phyloP scores from a whole-genome alignment of 1,139 yeast genomes.

The Eremothecium coryli region DNA sequence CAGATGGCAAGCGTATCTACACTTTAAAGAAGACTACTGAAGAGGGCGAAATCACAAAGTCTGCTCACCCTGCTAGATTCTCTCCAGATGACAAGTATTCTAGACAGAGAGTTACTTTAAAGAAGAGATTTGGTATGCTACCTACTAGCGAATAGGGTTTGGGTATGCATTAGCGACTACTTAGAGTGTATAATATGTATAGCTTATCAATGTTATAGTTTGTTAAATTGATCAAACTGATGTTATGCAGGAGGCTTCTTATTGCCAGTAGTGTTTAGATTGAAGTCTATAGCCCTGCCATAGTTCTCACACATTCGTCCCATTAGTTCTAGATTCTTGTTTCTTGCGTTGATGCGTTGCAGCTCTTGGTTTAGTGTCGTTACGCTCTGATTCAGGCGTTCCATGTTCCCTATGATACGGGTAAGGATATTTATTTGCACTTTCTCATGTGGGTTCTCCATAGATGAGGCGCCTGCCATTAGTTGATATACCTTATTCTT shows the following conservation, averaged over 20 bases:
- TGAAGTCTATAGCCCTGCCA: constrained; percentile 60
- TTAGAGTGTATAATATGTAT: too few relatives aligned
- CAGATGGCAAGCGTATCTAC: constrained; percentile 92
- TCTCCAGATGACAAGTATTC: constrained; percentile 99
- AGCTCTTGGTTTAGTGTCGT: constrained; percentile 44
- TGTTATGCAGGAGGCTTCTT: constrained; percentile 49
- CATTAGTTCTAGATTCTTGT: constrained; percentile 63
- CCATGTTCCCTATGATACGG: constrained; percentile 71
- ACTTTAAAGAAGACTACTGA: constrained; percentile 77
- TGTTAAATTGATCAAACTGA: too few relatives aligned
- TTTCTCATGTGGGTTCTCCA: constrained; percentile 90
- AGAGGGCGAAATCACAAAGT: constrained; percentile 89
- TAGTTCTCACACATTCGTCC: constrained; percentile 81
- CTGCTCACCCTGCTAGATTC: constrained; percentile 99
- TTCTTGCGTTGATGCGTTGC: constrained; percentile 42
- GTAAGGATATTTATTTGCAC: constrained; percentile 71
- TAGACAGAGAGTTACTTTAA: constrained; percentile 95
- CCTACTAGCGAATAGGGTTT: too few relatives aligned
- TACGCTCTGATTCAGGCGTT: constrained; percentile 64
- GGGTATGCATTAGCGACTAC: constrained; percentile 29
- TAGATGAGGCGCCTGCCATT: constrained; percentile 19
- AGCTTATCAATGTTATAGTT: too few relatives aligned
- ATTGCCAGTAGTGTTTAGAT: constrained; percentile 62
- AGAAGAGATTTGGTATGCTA: constrained; percentile 84
- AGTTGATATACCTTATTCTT: too few relatives aligned